Base-by-base conservation (phyloP, 495 filamentous ascomycete species). In the Penicillium tannophilum region DNA sequence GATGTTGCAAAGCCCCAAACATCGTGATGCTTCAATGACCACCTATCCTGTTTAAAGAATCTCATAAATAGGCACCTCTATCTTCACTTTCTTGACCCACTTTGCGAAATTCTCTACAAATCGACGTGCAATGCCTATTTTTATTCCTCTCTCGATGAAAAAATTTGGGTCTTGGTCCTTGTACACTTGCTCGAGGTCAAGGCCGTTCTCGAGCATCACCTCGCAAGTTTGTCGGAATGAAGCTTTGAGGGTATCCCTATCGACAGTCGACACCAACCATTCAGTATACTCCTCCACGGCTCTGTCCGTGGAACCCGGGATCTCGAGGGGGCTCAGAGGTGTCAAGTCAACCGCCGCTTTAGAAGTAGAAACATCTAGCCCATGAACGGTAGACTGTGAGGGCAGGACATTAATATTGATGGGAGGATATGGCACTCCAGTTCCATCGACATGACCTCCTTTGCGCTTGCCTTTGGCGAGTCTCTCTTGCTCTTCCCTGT, bases 161-260 rank as follows among this genome's bases (percentile, higher is more conserved):
- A 69, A 69, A 8, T 60, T 30, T 9, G 65, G 61, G 28, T 69
- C 41, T 61, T 60, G 69, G 54, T 70, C 59, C 39, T 55, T 50
- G 45, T 60, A 60, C 1, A 72, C 61, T 41, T 68, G 67, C 60
- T 66, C 56, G 19, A 72, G 59, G 44, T 68, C 65, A 57, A 72
- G 58, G 20, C 60, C 33, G 9, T 35, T 35, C 8, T 35, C 11
- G 33, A 35, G 33, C 33, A 12, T 12, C 33, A 35, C 33, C 2
- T 35, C 9, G 53, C 55, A 64, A 1, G 49, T 51, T 56, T 65
- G 54, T 47, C 51, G 55, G 58, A 67, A 63, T 41, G 59, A 58
- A 46, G 43, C 30, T 54, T 69, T 67, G 48, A 54, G 56, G 8
- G 46, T 55, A 42, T 58, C 55, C 36, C 66, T 43, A 0, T 23